Evolutionary conservation across 2,329 filamentous ascomycete genomes (phyloP).

Genomic region (Sclerotinia minor): DNA sequence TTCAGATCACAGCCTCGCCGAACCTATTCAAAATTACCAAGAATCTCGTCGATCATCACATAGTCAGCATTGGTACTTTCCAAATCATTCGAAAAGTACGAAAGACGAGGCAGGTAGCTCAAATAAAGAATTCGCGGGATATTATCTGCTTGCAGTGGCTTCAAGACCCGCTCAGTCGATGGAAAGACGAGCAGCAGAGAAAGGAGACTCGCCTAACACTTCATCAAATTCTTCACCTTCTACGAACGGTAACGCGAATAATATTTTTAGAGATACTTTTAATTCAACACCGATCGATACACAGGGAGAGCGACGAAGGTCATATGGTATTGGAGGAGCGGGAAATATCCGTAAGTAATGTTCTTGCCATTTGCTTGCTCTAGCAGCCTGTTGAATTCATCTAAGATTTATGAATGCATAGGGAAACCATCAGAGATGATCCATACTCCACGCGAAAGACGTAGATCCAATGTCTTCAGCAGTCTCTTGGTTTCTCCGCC

Average conservation of each 20-base stretch:
- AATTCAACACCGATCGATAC: not conserved
- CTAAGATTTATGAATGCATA: conserved; percentile 21
- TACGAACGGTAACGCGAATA: not conserved
- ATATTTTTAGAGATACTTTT: not conserved
- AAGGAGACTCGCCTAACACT: not conserved
- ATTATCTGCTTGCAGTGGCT: conserved; percentile 11
- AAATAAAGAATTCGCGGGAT: not conserved
- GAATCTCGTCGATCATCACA: not conserved
- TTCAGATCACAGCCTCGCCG: not conserved
- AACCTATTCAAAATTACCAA: not conserved
- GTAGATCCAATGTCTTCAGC: conserved; percentile 34
- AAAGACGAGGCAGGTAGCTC: not conserved
- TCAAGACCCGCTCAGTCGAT: not conserved
- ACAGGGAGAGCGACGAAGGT: conserved; percentile 31
- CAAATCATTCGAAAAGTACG: not conserved
- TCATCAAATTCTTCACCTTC: not conserved
- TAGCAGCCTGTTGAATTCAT: not conserved
- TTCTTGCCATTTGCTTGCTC: not conserved
- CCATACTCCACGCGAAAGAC: conserved; percentile 28
- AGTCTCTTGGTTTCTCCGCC: conserved; percentile 25
- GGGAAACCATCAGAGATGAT: conserved; percentile 39
- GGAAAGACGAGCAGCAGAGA: not conserved
- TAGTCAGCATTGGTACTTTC: not conserved
- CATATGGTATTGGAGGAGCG: conserved; percentile 40
- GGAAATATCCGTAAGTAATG: conserved; percentile 39